phyloP scores from a whole-genome alignment of 2,329 filamentous ascomycete genomes.

The Lecanicillium sp. region DNA sequence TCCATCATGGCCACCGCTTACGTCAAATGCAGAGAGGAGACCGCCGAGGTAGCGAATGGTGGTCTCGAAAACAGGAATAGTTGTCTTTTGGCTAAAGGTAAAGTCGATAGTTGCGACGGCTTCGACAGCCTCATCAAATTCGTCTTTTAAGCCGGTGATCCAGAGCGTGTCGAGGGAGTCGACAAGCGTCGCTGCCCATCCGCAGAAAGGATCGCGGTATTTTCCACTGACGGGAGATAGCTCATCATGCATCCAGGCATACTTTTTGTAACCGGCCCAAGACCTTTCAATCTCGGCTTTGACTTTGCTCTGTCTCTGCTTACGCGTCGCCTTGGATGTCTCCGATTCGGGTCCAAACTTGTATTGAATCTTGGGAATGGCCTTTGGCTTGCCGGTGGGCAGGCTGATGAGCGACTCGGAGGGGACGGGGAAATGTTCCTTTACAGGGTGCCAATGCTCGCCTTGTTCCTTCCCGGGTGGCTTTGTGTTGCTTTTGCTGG shows the following conservation, averaged over 20 bases:
- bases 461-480: neutral
- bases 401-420: constrained; percentile 63
- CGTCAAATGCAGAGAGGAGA: constrained; percentile 76
- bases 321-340: constrained; percentile 50
- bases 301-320: constrained; percentile 56
- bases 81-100: constrained; percentile 52
- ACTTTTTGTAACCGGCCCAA: constrained; percentile 73
- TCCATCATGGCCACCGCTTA: constrained; percentile 54
- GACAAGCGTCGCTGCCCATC: constrained; percentile 82
- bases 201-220: constrained; percentile 75
- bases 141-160: constrained; percentile 73
- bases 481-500: constrained; percentile 8
- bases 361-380: constrained; percentile 71
- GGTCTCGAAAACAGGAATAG: constrained; percentile 85
- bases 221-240: constrained; percentile 61
- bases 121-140: constrained; percentile 71
- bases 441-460: constrained; percentile 62
- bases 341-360: constrained; percentile 59
- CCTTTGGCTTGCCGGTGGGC: constrained; percentile 60
- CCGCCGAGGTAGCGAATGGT: constrained; percentile 88
- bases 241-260: constrained; percentile 84
- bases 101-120: constrained; percentile 73
- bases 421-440: constrained; percentile 71
- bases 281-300: constrained; percentile 67
- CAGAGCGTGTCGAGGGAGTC: constrained; percentile 77